These are phyloP conservation scores for Leucocoprinus birnbaumii DNA, from an alignment of 768 basidiomycete genomes.

Conservation along the genomic window DNA sequence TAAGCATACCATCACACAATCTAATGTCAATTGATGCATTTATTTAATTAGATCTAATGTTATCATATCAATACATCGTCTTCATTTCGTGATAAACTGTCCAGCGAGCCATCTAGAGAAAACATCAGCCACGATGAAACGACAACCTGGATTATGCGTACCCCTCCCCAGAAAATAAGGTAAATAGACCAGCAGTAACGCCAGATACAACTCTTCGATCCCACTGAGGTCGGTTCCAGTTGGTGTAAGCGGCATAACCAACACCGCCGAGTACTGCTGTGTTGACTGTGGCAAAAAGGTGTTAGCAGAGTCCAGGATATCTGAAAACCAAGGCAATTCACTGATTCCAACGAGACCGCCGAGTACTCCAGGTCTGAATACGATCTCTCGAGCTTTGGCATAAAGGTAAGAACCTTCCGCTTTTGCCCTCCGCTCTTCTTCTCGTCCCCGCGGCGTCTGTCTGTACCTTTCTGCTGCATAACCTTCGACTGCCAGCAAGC, in stretches of 20 bases:
- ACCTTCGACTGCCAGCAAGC: conserved; percentile 61
- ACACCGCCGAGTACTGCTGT: conserved; percentile 57
- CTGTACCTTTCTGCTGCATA: conserved; percentile 59
- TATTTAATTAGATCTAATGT: too few relatives aligned
- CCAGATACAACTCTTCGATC: conserved; percentile 59
- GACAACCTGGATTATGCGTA: conserved; percentile 28
- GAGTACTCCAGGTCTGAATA: conserved; percentile 63
- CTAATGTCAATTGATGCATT: too few relatives aligned
- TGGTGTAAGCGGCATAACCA: conserved; percentile 59
- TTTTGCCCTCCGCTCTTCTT: conserved; percentile 53
- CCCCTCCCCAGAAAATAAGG: conserved; percentile 69
- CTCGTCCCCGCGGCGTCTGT: conserved; percentile 54
- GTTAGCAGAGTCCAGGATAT: background rate
- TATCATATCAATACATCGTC: too few relatives aligned
- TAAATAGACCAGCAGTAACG: conserved; percentile 53
- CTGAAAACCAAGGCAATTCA: conserved; percentile 28
- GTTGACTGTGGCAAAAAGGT: conserved; percentile 43
- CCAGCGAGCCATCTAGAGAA: background rate
- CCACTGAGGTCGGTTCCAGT: conserved; percentile 67
- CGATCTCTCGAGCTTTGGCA: conserved; percentile 47
- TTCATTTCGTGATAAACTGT: background rate
- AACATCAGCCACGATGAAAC: background rate
- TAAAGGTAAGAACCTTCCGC: conserved; percentile 56
- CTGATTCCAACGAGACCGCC: conserved; percentile 62
- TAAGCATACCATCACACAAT: background rate